A percentile compares a stretch with the other conserved stretches of the same genome.
phyloP scores from a whole-genome alignment of 331 rosid species.

The Prunus yedoensis region DNA sequence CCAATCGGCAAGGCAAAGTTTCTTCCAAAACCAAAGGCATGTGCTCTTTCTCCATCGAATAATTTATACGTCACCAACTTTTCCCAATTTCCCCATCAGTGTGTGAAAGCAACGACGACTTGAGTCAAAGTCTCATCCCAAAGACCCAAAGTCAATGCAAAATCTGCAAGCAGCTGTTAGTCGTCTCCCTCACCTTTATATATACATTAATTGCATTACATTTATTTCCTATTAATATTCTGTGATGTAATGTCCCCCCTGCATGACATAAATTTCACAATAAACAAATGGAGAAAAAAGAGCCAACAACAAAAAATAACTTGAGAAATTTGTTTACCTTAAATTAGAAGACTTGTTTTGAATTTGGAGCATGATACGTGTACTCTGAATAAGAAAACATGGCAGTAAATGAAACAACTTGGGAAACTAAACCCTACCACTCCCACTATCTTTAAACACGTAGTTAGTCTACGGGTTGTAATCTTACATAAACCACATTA shows the following conservation, averaged over 20 bases:
- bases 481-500: too few species aligned
- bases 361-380: neutral
- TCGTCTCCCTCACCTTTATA: neutral
- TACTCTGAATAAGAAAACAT: neutral
- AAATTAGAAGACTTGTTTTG: too few species aligned
- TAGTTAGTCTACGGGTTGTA: too few species aligned
- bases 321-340: neutral
- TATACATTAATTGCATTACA: neutral
- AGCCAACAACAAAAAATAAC: neutral
- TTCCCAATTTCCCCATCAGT: too few species aligned
- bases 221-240: neutral
- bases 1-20: neutral
- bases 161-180: neutral
- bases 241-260: too few species aligned
- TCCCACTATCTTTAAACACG: neutral
- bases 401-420: neutral
- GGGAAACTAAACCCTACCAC: neutral
- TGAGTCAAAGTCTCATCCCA: slow-evolving; percentile 5
- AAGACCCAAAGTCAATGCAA: neutral
- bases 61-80: neutral
- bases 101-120: neutral
- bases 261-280: too few species aligned
- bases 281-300: neutral
- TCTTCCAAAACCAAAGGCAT: neutral
- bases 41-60: neutral